Evolutionary conservation across 257 asterid species (phyloP), one percentile per base, ranked within the genome.

Genomic region (Mentha longifolia): DNA sequence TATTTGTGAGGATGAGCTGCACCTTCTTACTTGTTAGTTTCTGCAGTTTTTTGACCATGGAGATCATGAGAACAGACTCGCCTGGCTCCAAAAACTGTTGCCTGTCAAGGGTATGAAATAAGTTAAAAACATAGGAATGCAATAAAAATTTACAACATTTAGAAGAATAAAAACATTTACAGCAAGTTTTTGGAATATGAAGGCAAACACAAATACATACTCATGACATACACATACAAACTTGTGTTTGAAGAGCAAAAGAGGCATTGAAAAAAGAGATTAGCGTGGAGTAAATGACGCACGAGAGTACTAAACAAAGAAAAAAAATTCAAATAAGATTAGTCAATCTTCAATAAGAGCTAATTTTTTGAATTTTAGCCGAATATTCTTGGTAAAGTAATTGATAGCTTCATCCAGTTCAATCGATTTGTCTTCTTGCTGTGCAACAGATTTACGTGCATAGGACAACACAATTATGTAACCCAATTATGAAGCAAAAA

Each of bases 21-120:
- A 95, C 99, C 77, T 95, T 95, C 91, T 95, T 95, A 87, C 80
- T 92, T 22, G 96, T 79, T 73, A 95, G 77, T 74, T 92, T 95
- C 89, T 86, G 97, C 69, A 92, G 73, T 73, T 95, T 95, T 89
- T 90, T 95, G 17, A 95, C 98, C 86, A 82, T 92, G 20, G 99
- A 90, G 82, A 95, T 95, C 99, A 95, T 89, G 17, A 95, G 92
- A 42, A 95, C 96, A 0, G 97, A 89, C 78, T 95, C 99, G 37
- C 99, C 99, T 1, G 96, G 92, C 86, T 95, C 99, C 88, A 95
- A 81, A 77, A 95, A 92, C 52, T 95, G 99, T 72, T 95, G 83
- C 99, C 99, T 95, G 90, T 66, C 68, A 74, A 57, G 37, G 14
- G 12, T 33, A 37, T 6, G 52, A 39, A 15, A 49, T 39, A 56